A percentile compares a stretch with the other conserved stretches of the same genome.
Conservation (phyloP, 371 early-diverging fungal genomes). For the Lichtheimia ornata region DNA sequence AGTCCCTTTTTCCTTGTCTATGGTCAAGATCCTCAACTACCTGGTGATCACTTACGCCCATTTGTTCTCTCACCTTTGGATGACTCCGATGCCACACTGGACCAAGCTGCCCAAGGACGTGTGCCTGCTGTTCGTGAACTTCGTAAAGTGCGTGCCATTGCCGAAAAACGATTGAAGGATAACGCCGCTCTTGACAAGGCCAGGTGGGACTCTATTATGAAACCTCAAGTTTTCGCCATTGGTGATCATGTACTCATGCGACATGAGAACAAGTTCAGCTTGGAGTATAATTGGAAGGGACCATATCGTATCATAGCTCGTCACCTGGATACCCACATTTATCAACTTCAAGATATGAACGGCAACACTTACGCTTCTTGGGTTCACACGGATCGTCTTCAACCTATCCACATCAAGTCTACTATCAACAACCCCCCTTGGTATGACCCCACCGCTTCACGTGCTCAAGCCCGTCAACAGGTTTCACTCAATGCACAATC, state of each 20-base stretch:
- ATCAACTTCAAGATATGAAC: constrained; percentile 1
- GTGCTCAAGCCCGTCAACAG: no score
- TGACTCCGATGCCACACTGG: not conserved
- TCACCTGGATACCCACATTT: constrained; percentile 3
- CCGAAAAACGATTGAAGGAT: not conserved
- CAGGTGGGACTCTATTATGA: constrained; percentile 19
- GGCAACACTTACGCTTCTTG: constrained; percentile 8
- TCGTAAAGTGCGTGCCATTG: not conserved
- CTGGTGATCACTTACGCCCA: constrained; percentile 14
- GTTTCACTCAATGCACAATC: no score
- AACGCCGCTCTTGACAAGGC: constrained; percentile 20
- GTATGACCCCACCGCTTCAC: not conserved
- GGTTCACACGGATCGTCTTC: no score
- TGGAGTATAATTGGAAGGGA: constrained; percentile 14
- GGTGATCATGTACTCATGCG: constrained; percentile 19
- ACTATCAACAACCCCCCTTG: not conserved
- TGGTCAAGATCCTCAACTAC: constrained; percentile 17
- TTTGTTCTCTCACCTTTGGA: constrained; percentile 3
- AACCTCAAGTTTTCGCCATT: constrained; percentile 6
- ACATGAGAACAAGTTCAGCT: constrained; percentile 9
- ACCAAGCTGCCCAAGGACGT: not conserved
- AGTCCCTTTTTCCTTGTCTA: constrained; percentile 20
- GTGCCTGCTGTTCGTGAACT: not conserved
- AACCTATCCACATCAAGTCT: not conserved
- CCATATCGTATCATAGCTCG: constrained; percentile 9